These are phyloP conservation scores for Ustilago trichophora DNA, from an alignment of 1,284 basidiomycete species.

Conservation along the genomic window DNA sequence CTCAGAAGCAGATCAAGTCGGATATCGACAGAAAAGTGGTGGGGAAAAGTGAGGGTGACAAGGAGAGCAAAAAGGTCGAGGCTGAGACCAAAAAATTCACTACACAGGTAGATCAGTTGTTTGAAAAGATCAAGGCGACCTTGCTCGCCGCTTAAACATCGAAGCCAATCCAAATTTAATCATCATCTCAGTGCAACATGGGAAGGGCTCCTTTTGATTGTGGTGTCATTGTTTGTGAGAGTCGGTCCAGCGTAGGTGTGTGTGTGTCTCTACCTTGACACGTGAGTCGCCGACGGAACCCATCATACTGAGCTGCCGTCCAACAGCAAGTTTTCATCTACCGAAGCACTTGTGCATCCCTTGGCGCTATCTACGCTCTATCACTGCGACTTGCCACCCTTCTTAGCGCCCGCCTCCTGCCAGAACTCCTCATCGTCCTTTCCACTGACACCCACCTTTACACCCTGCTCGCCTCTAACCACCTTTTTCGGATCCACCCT, in stretches of 20 bases:
- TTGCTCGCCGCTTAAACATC: constrained; percentile 24
- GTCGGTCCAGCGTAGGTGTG: not conserved
- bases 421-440: constrained; percentile 53
- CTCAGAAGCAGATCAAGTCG: constrained; percentile 62
- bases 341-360: no score
- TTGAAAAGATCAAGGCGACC: constrained; percentile 52
- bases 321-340: no score
- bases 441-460: constrained; percentile 44
- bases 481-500: constrained; percentile 45
- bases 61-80: constrained; percentile 53
- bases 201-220: no score
- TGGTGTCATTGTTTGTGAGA: no score
- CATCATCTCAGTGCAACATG: no score
- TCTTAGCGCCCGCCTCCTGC: constrained; percentile 43
- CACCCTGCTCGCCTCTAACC: constrained; percentile 46
- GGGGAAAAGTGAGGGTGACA: constrained; percentile 53
- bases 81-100: constrained; percentile 55
- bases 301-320: no score
- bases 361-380: no score
- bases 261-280: no score
- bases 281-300: no score
- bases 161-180: no score
- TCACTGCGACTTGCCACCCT: constrained; percentile 30
- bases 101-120: constrained; percentile 50
- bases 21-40: constrained; percentile 61